A percentile compares a stretch with the other conserved stretches of the same genome.
These are phyloP conservation scores for Nymphaea thermarum DNA, from an alignment of 164 flowering plant genomes.

Conservation along the genomic window DNA sequence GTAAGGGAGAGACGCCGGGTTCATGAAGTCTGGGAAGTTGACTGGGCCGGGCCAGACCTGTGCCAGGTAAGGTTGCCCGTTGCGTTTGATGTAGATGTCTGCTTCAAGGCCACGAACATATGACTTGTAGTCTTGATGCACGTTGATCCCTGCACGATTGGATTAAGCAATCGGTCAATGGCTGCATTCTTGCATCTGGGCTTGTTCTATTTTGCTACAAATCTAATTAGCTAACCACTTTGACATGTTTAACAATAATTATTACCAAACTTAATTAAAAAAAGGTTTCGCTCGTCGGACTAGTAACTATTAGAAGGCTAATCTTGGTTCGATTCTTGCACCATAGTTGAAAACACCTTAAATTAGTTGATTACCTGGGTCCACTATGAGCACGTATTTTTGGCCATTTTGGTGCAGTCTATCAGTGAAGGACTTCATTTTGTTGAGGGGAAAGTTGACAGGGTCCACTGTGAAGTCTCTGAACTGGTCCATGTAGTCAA, in stretches of 20 bases:
- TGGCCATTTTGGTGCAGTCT: conserved; percentile 54
- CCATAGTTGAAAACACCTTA: background rate
- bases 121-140: conserved; percentile 45
- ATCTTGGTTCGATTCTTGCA: background rate
- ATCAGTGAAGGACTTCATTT: conserved; percentile 40
- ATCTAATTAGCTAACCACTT: no score
- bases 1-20: conserved; percentile 24
- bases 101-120: conserved; percentile 49
- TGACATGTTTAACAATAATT: no score
- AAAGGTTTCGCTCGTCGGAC: no score
- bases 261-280: no score
- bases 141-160: conserved; percentile 36
- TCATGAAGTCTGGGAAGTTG: conserved; percentile 66
- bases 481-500: conserved; percentile 73
- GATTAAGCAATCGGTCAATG: background rate
- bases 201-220: no score
- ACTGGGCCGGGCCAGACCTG: conserved; percentile 75
- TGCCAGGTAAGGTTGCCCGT: conserved; percentile 48
- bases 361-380: conserved; percentile 43
- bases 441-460: conserved; percentile 43
- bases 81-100: conserved; percentile 45
- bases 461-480: conserved; percentile 86
- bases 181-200: no score
- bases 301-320: no score
- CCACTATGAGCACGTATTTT: conserved; percentile 61